Evolutionary conservation across 371 early-diverging fungal species (phyloP), one percentile per base, ranked within the genome.

Genomic region (Circinella minor): DNA sequence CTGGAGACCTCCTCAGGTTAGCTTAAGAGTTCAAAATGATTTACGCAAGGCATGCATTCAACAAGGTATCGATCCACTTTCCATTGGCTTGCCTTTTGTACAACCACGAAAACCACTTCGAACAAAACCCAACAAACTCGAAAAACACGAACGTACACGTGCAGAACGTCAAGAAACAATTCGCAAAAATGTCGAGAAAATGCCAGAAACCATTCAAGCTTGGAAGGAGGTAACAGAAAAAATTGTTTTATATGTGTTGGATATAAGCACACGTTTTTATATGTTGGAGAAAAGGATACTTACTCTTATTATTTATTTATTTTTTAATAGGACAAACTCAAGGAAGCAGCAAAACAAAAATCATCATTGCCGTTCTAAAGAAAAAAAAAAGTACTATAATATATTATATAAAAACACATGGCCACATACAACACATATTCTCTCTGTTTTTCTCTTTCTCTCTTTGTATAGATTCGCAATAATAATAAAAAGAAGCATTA

Each of bases 121-220:
- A 47, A 79, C 75, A 67, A 83, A 86, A 71, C 87, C 89, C 18
- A 86, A 88, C 65, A 90, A 90, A 77, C 83, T 88, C 9, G 89
- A 89, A 68, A 88, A 89, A 74, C 87, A 87, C 71, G 89, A 89
- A 77, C 81, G 90, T 55, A 77, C 77, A 77, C 88, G 88, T 54
- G 81, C 79, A 8, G 84, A 82, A 69, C 84, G 87, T 67, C 74
- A 85, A 66, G 79, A 78, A 17, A 81, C 57, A 6, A 85, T 85
- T 63, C 72, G 73, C 54, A 75, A 76, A 51, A 82, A 82, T 46
- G 57, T 85, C 61, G 79, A 81, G 63, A 82, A 82, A 74, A 85
- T 85, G 85, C 80, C 81, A 14, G 72, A 82, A 63, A 85, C 79
- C 17, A 82, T 85, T 66, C 72, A 82, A 69, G 83, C 76, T 18